phyloP scores from a whole-genome alignment of 179 eudicot genomes.

The Silene vulgaris region DNA sequence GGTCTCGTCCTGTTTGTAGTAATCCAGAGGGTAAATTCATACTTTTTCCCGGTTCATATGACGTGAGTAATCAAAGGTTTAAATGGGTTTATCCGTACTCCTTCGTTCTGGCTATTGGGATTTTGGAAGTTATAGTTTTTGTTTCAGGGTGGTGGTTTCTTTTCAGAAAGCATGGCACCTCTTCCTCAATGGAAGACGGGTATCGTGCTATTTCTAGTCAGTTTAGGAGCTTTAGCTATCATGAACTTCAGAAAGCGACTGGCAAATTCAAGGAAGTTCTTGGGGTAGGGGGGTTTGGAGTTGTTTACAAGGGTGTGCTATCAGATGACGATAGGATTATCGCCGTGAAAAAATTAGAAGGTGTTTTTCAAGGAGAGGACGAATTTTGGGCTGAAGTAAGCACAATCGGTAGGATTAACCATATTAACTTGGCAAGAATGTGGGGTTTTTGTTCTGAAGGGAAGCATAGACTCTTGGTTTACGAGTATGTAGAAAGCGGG shows the following conservation, averaged over 20 bases:
- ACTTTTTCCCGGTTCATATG: slow-evolving; percentile 19
- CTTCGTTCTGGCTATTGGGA: slow-evolving; percentile 30
- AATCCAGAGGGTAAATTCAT: slow-evolving; percentile 3
- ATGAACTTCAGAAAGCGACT: no score
- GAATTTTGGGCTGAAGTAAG: slow-evolving; percentile 57
- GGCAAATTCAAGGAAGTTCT: slow-evolving; percentile 35
- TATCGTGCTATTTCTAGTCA: no score
- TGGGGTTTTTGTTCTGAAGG: no score
- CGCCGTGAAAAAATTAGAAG: slow-evolving; percentile 45
- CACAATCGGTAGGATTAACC: slow-evolving; percentile 44
- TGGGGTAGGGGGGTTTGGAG: slow-evolving; percentile 46
- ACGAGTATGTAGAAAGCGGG: slow-evolving; percentile 24
- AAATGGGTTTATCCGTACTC: slow-evolving; percentile 37
- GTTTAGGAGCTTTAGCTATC: no score
- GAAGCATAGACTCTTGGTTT: slow-evolving; percentile 29
- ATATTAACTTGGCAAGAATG: slow-evolving; percentile 27
- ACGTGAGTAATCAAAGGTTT: slow-evolving; percentile 11
- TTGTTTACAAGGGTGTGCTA: slow-evolving; percentile 17
- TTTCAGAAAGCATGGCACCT: slow-evolving; percentile 26
- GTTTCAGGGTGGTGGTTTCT: slow-evolving; percentile 26
- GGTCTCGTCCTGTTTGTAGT: slow-evolving; percentile 23
- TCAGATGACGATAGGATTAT: slow-evolving; percentile 31
- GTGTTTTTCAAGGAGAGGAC: slow-evolving; percentile 35
- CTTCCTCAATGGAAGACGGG: slow-evolving; percentile 27
- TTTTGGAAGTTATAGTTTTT: slow-evolving; percentile 29